A percentile compares a stretch with the other conserved stretches of the same genome.
phyloP scores from a whole-genome alignment of 2,329 filamentous ascomycete genomes.

The Nemania diffusa region DNA sequence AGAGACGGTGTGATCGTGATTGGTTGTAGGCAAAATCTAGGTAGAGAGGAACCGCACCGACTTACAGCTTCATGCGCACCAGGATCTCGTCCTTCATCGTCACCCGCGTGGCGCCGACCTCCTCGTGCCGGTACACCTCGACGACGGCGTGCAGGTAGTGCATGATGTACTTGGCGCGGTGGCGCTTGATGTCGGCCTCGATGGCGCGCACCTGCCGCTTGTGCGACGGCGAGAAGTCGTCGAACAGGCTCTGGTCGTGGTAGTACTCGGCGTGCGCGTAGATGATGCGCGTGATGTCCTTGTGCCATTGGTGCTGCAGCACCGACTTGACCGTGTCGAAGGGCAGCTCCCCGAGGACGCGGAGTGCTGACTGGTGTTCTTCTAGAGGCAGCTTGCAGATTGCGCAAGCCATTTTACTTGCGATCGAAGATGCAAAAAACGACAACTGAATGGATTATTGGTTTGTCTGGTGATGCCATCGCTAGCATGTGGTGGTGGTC shows the following conservation, averaged over 20 bases:
- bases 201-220: conserved; percentile 19
- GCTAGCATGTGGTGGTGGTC: too few relatives aligned
- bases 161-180: conserved; percentile 35
- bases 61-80: conserved; percentile 28
- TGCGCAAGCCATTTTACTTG: conserved; percentile 27
- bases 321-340: conserved; percentile 40
- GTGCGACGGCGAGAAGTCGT: conserved; percentile 9
- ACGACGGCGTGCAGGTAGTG: conserved; percentile 34
- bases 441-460: neutral
- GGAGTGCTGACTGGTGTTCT: conserved; percentile 39
- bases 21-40: neutral
- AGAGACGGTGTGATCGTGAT: too few relatives aligned
- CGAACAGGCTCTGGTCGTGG: conserved; percentile 32
- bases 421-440: neutral
- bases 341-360: conserved; percentile 41
- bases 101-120: conserved; percentile 26
- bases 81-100: conserved; percentile 27
- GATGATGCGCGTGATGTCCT: conserved; percentile 40
- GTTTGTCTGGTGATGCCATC: neutral
- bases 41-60: neutral
- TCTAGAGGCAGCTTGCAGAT: conserved; percentile 31
- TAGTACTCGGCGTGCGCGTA: conserved; percentile 45
- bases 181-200: conserved; percentile 29
- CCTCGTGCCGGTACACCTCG: conserved; percentile 26
- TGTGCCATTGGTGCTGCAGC: conserved; percentile 44